Conservation (phyloP, 2,329 filamentous ascomycete genomes). For the Diaporthe sp. region DNA sequence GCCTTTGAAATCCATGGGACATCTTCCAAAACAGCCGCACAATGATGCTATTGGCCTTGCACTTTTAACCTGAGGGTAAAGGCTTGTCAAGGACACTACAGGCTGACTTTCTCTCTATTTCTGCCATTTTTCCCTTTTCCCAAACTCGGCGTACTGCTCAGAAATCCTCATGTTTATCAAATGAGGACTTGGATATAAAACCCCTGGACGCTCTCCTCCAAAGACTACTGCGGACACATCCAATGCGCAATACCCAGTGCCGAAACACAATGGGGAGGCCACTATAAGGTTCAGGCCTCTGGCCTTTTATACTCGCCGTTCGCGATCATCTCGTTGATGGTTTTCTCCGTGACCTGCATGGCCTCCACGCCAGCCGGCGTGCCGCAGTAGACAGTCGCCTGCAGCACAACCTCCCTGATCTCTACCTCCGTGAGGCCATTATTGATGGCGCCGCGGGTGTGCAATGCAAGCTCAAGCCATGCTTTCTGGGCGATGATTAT, state of each 20-base stretch:
- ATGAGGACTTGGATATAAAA: background rate
- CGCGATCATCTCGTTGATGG: slow-evolving; percentile 45
- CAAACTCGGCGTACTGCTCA: too few species aligned
- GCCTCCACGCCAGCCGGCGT: slow-evolving; percentile 56
- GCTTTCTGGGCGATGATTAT: slow-evolving; percentile 73
- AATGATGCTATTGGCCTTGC: too few species aligned
- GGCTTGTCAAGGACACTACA: too few species aligned
- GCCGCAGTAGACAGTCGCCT: slow-evolving; percentile 57
- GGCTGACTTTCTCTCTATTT: background rate
- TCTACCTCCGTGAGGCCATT: slow-evolving; percentile 70
- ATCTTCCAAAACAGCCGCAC: too few species aligned
- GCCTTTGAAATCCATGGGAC: too few species aligned
- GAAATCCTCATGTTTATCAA: background rate
- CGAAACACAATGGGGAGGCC: background rate
- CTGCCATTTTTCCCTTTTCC: background rate
- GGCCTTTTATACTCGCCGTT: slow-evolving; percentile 44
- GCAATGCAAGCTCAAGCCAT: slow-evolving; percentile 68
- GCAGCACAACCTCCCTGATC: slow-evolving; percentile 64
- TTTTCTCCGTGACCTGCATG: slow-evolving; percentile 44
- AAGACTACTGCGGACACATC: background rate
- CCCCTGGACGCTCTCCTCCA: background rate
- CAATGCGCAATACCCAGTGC: background rate
- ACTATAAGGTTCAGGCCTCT: background rate
- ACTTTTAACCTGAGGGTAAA: too few species aligned
- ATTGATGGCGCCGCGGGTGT: slow-evolving; percentile 71